Percentiles rank a stretch among this genome's conserved stretches.
phyloP scores from a whole-genome alignment of 768 basidiomycete genomes.

The Trametes sanguinea region DNA sequence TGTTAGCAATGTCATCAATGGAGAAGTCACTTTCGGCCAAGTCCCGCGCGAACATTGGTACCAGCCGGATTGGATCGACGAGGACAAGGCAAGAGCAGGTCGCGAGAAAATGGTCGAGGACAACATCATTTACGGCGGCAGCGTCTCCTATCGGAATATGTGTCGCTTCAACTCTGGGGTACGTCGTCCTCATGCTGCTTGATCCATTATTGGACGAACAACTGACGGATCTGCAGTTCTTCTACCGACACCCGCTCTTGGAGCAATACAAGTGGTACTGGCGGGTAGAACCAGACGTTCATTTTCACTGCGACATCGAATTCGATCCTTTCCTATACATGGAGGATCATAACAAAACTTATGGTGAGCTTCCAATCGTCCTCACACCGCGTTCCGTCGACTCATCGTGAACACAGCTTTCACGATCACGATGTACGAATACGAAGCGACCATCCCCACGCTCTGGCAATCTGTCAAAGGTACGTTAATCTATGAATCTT shows the following conservation, averaged over 20 bases:
- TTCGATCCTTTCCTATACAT: slow-evolving; percentile 72
- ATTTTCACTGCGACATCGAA: slow-evolving; percentile 72
- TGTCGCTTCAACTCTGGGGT: slow-evolving; percentile 75
- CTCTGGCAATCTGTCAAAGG: slow-evolving; percentile 66
- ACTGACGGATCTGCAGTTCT: too few relatives aligned
- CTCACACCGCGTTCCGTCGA: too few relatives aligned
- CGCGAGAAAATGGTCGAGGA: slow-evolving; percentile 52
- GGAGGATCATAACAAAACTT: slow-evolving; percentile 68
- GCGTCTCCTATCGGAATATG: slow-evolving; percentile 68
- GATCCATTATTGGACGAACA: not conserved
- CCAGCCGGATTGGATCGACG: slow-evolving; percentile 76
- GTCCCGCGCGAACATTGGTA: slow-evolving; percentile 66
- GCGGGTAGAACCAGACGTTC: slow-evolving; percentile 78
- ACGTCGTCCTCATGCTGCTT: slow-evolving; percentile 29
- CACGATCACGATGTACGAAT: slow-evolving; percentile 67
- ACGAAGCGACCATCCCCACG: slow-evolving; percentile 60
- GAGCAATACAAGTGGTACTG: slow-evolving; percentile 76
- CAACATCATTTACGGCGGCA: slow-evolving; percentile 52
- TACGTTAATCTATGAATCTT: slow-evolving; percentile 22
- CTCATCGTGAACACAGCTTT: slow-evolving; percentile 34
- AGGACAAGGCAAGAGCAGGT: slow-evolving; percentile 54
- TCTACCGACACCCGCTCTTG: slow-evolving; percentile 70
- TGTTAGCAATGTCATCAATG: slow-evolving; percentile 29
- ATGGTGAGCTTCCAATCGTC: slow-evolving; percentile 54
- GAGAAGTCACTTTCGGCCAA: slow-evolving; percentile 53